Evolutionary conservation across 2,329 filamentous ascomycete genomes (phyloP).

Genomic region (Trichoderma afroharzianum): DNA sequence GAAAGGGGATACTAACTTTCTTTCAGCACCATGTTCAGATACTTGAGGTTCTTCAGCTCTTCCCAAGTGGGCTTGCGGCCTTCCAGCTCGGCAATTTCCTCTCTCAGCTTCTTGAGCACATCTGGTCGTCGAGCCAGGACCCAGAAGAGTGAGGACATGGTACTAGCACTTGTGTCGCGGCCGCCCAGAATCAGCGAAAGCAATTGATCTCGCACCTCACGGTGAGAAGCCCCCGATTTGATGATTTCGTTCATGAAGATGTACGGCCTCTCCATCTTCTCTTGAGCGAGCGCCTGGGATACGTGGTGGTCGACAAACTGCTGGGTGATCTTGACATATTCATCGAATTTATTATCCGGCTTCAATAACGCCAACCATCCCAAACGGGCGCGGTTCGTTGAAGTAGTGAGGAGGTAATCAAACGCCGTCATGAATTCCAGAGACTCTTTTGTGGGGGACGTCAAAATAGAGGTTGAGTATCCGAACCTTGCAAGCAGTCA

Average conservation of each 20-base stretch:
- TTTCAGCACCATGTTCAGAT: slow-evolving; percentile 56
- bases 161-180: slow-evolving; percentile 54
- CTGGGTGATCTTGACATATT: slow-evolving; percentile 39
- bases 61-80: slow-evolving; percentile 52
- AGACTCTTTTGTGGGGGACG: slow-evolving; percentile 34
- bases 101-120: slow-evolving; percentile 41
- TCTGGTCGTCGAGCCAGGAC: slow-evolving; percentile 43
- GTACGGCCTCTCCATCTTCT: slow-evolving; percentile 40
- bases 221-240: slow-evolving; percentile 41
- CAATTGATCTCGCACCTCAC: slow-evolving; percentile 47
- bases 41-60: slow-evolving; percentile 54
- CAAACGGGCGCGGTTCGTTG: slow-evolving; percentile 38
- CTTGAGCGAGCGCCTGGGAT: slow-evolving; percentile 36
- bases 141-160: slow-evolving; percentile 48
- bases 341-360: slow-evolving; percentile 36
- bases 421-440: slow-evolving; percentile 47
- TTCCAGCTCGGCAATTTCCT: slow-evolving; percentile 39
- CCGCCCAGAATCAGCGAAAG: slow-evolving; percentile 55
- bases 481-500: slow-evolving; percentile 34
- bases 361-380: slow-evolving; percentile 37
- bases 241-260: slow-evolving; percentile 57
- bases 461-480: slow-evolving; percentile 40
- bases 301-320: slow-evolving; percentile 49
- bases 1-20: slow-evolving; percentile 33
- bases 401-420: slow-evolving; percentile 41